Percentiles rank a stretch among this genome's conserved stretches.
Conservation (phyloP, 1,284 basidiomycete species). For the Puccinia hordei region DNA sequence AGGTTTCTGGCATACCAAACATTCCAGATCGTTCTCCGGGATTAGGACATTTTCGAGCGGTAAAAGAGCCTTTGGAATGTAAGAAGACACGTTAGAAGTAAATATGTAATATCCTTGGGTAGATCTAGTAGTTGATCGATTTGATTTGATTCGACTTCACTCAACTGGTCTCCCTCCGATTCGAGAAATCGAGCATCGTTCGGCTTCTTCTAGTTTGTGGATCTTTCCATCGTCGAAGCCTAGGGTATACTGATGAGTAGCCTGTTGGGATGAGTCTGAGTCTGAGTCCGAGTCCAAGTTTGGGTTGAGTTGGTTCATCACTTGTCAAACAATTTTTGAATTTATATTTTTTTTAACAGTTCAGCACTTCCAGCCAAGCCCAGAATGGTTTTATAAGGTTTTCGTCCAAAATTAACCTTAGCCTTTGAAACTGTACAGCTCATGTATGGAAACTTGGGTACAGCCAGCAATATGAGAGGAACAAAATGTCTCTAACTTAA, state of each 20-base stretch:
- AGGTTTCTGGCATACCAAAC: constrained; percentile 16
- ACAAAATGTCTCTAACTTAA: too few species aligned
- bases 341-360: too few species aligned
- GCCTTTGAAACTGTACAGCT: too few species aligned
- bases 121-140: constrained; percentile 3
- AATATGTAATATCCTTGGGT: too few species aligned
- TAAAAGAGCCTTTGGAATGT: neutral
- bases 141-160: neutral
- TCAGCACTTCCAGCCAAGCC: too few species aligned
- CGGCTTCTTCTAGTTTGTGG: neutral
- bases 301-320: too few species aligned
- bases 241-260: neutral
- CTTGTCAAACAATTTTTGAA: too few species aligned
- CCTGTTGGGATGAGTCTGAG: neutral
- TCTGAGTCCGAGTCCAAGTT: constrained; percentile 17
- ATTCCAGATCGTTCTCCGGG: neutral
- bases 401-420: too few species aligned
- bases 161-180: constrained; percentile 27
- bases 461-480: too few species aligned
- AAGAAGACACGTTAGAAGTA: too few species aligned
- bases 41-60: neutral
- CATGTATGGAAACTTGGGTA: too few species aligned
- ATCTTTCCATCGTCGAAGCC: constrained; percentile 26
- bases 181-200: neutral
- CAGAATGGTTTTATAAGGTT: too few species aligned